Evolutionary conservation across 768 basidiomycete genomes (phyloP).

Genomic region (Tylopilus vinaceipallidus): DNA sequence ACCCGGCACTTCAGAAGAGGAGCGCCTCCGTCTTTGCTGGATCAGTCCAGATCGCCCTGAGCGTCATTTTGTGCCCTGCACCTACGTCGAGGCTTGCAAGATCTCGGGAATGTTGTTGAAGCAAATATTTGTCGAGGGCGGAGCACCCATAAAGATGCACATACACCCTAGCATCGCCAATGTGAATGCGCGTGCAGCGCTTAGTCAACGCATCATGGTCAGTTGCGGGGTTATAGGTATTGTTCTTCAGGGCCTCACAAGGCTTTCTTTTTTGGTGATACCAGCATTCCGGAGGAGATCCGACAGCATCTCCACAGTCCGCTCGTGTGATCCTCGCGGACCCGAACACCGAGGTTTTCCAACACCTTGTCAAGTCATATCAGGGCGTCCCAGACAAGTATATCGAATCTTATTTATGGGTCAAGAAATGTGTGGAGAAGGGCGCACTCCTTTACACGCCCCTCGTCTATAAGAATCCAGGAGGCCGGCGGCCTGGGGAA

Average conservation of each 20-base stretch:
- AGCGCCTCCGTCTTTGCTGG: conserved; percentile 77
- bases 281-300: conserved; percentile 81
- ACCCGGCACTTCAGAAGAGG: conserved; percentile 65
- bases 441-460: conserved; percentile 67
- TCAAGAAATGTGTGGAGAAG: conserved; percentile 78
- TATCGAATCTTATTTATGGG: conserved; percentile 80
- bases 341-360: conserved; percentile 74
- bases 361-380: conserved; percentile 68
- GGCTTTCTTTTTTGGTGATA: neutral
- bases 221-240: conserved; percentile 13
- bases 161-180: conserved; percentile 82
- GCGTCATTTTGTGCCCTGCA: conserved; percentile 75
- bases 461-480: conserved; percentile 79
- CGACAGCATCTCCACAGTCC: conserved; percentile 63
- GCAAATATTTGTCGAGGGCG: conserved; percentile 73
- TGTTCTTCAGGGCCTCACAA: neutral
- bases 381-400: conserved; percentile 71
- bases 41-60: conserved; percentile 65
- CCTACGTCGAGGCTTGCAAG: conserved; percentile 83
- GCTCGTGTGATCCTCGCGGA: conserved; percentile 80
- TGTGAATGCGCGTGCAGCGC: conserved; percentile 63
- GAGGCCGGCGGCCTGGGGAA: conserved; percentile 77
- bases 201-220: conserved; percentile 73
- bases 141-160: conserved; percentile 67
- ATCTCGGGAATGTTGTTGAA: conserved; percentile 69